Percentiles rank a stretch among this genome's conserved stretches.
These are phyloP conservation scores for Wallacemonas sp. DNA, from an alignment of 208 protist genomes.

Conservation along the genomic window DNA sequence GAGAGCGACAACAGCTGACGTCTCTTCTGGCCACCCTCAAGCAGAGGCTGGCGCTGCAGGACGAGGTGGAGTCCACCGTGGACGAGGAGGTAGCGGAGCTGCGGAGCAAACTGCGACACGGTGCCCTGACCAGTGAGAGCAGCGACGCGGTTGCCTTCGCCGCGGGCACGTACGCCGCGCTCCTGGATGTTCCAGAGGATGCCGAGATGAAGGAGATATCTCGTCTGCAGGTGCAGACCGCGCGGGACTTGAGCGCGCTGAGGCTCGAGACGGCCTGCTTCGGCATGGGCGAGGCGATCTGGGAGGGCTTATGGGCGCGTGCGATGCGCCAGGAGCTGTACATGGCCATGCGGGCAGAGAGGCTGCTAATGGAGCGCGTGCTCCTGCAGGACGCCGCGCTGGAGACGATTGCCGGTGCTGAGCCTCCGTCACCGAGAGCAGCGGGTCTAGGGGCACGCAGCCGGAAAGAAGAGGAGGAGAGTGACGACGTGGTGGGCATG, in stretches of 20 bases:
- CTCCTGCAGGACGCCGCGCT: slow-evolving; percentile 50
- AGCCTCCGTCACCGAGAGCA: not conserved
- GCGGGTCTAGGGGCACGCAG: no score
- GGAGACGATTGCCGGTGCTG: slow-evolving; percentile 27
- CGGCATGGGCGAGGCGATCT: slow-evolving; percentile 58
- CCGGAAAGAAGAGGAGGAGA: not conserved
- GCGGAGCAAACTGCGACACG: slow-evolving; percentile 9
- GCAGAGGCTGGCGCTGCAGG: slow-evolving; percentile 58
- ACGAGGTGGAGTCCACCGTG: slow-evolving; percentile 62
- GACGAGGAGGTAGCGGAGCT: slow-evolving; percentile 65
- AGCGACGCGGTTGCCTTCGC: not conserved
- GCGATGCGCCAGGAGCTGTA: slow-evolving; percentile 81
- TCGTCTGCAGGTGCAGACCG: slow-evolving; percentile 66
- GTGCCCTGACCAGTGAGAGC: not conserved
- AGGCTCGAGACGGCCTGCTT: slow-evolving; percentile 78
- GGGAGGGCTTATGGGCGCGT: slow-evolving; percentile 83
- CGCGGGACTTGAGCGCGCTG: slow-evolving; percentile 67
- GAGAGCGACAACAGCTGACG: slow-evolving; percentile 42
- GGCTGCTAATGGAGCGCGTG: slow-evolving; percentile 70
- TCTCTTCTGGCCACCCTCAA: slow-evolving; percentile 47
- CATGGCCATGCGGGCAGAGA: slow-evolving; percentile 50
- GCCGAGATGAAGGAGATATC: slow-evolving; percentile 68
- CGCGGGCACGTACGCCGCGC: slow-evolving; percentile 14
- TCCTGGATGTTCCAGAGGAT: slow-evolving; percentile 33
- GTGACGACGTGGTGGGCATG: not conserved